phyloP scores from a whole-genome alignment of 257 asterid species.

The Solanum okadae region DNA sequence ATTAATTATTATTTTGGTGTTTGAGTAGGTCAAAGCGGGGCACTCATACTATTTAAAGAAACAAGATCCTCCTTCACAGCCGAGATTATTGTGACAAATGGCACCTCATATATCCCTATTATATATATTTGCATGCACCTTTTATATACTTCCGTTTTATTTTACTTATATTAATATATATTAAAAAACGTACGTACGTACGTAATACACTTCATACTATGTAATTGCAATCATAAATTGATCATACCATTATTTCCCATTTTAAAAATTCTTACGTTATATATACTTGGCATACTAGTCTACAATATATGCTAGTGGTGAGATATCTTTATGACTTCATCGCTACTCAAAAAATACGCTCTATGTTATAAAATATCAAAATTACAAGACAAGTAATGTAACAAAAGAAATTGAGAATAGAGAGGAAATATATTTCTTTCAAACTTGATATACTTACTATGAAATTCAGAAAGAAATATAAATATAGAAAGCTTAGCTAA shows the following conservation, averaged over 20 bases:
- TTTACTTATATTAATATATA: too few species aligned
- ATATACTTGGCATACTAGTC: background rate
- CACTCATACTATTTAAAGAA: background rate
- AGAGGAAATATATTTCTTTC: background rate
- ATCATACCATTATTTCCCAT: background rate
- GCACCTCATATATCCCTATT: background rate
- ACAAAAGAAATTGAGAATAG: background rate
- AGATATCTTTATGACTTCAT: background rate
- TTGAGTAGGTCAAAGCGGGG: background rate
- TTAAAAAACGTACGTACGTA: background rate
- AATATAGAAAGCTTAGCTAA: background rate
- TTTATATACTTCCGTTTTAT: background rate
- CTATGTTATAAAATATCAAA: background rate
- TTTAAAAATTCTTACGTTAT: background rate
- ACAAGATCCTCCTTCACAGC: slow-evolving; percentile 22
- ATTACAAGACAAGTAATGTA: background rate
- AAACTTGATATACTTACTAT: background rate
- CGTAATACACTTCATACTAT: background rate
- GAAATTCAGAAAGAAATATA: background rate
- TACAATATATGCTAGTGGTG: background rate
- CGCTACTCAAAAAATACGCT: background rate
- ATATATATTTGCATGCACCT: background rate
- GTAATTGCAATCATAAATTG: background rate
- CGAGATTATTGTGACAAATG: slow-evolving; percentile 2
- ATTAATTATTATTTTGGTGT: background rate